Evolutionary conservation across 148 eudicot genomes (phyloP), one percentile per base, ranked within the genome.

Genomic region (Diospyros kaki): DNA sequence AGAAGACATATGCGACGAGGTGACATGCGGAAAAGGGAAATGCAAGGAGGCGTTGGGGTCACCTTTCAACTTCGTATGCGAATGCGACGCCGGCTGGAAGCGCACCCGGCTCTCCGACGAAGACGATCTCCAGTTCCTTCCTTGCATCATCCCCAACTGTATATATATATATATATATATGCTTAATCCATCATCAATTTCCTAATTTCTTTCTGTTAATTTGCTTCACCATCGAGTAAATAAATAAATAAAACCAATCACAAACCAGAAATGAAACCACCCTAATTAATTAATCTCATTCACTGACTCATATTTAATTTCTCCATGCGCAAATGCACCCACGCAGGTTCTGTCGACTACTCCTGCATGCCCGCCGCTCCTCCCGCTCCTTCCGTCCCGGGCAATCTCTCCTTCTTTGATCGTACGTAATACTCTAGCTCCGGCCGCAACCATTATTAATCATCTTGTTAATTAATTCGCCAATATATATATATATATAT

Each of bases 331-430:
- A 0, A 0, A 28, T 28, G 28, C 28, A 28, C 51, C 55, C 58
- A 9, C 74, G 64, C 85, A 91, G 97, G 97, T 81, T 62, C 90
- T 15, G 69, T 92, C 6, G 77, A 92, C 83, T 92, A 89, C 81
- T 81, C 90, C 39, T 89, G 97, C 83, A 86, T 89, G 90, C 83
- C 94, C 14, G 86, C 88, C 17, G 17, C 85, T 54, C 80, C 97
- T 59, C 87, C 94, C 15, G 58, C 82, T 68, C 90, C 94, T n/a
- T 60, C 87, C 13, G 39, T 58, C 54, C 86, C 94, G 60, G 8
- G 69, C 60, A 84, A 89, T 74, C 3, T 58, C 11, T 84, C 97
- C 11, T 13, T 71, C 78, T 85, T 80, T 56, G 87, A 92, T 76
- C 90, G 97, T 92, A 89, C 86, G 66, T 17, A 2, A 63, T 40